Base-by-base conservation (phyloP, 805 yeast genomes). In the Ogataea parapolymorpha region DNA sequence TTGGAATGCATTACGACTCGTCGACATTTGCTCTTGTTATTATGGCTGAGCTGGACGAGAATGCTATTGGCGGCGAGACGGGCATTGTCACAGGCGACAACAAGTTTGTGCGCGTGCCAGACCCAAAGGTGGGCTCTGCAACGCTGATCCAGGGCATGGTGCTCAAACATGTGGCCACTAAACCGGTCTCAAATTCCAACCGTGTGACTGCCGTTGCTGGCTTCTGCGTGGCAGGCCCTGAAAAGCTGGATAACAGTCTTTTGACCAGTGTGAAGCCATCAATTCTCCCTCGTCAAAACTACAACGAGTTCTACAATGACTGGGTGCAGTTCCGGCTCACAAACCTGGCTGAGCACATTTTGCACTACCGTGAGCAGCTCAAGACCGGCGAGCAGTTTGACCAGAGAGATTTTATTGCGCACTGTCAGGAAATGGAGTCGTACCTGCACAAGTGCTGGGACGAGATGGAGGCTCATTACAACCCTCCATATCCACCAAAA, bases 1-100 rank as follows among this genome's bases (percentile, higher is more conserved):
- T 71, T 38, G 71, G 72, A 26, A 67, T 75, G 68, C 77, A 72
- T 54, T 50, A 62, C 41, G 77, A 72, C 52, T 64, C 73, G 17
- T 67, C 67, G 31, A 68, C 76, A 0, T 66, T 71, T 50, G 76
- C 72, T 4, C 65, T 75, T 48, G 77, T 72, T 8, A 63, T 72
- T 36, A 71, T 72, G 77, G 50, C 71, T 25, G 71, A 72, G 22
- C 70, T 69, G 34, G 70, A 74, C n/a, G 57, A 66, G 6, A 62
- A 62, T 11, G 72, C 73, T 65, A 64, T 72, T 48, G 77, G 77
- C n/a, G 77, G 77, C 5, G 75, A 71, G 43, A 72, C 77, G 0
- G 66, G 67, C n/a, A 58, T 72, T 36, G 61, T 71, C 46, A 68
- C 67, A 58, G 77, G 76, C 2, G 64, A 64, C 40, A 60, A 56